Percentiles rank a stretch among this genome's conserved stretches.
Evolutionary conservation across 768 basidiomycete genomes (phyloP).

Genomic region (Lactarius psammicola): DNA sequence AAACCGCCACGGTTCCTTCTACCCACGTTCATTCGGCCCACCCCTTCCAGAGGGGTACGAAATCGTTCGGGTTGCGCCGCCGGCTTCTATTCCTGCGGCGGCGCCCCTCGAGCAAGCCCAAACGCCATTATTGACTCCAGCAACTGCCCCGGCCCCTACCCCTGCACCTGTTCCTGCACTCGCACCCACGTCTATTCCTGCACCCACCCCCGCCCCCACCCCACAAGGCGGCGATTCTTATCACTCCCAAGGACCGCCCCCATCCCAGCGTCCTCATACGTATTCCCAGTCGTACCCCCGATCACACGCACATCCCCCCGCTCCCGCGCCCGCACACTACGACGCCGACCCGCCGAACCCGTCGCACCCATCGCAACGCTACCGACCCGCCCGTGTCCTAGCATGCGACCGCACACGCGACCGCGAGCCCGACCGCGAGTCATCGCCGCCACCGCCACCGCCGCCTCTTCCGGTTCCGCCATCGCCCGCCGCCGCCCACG

Average conservation of each 20-base stretch:
- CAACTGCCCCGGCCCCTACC: neutral
- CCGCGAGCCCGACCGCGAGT: neutral
- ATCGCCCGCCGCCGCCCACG: neutral
- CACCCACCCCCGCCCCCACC: neutral
- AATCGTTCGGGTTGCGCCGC: neutral
- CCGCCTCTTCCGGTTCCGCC: no score
- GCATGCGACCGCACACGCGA: neutral
- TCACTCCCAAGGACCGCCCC: conserved; percentile 10
- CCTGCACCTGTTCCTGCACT: neutral
- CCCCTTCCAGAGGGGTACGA: neutral
- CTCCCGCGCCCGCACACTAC: neutral
- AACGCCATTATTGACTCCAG: neutral
- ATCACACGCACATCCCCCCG: neutral
- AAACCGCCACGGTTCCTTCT: neutral
- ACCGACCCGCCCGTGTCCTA: neutral
- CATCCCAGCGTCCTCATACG: neutral
- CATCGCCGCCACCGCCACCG: neutral
- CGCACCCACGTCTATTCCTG: neutral
- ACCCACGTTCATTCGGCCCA: neutral
- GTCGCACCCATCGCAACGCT: neutral
- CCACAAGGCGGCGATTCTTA: conserved; percentile 1
- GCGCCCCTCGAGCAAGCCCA: neutral
- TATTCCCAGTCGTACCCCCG: neutral
- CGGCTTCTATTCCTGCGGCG: neutral
- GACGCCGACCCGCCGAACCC: neutral